Percentiles rank a stretch among this genome's conserved stretches.
Evolutionary conservation across 495 filamentous ascomycete species (phyloP).

Genomic region (Xanthoparmelia taractica): DNA sequence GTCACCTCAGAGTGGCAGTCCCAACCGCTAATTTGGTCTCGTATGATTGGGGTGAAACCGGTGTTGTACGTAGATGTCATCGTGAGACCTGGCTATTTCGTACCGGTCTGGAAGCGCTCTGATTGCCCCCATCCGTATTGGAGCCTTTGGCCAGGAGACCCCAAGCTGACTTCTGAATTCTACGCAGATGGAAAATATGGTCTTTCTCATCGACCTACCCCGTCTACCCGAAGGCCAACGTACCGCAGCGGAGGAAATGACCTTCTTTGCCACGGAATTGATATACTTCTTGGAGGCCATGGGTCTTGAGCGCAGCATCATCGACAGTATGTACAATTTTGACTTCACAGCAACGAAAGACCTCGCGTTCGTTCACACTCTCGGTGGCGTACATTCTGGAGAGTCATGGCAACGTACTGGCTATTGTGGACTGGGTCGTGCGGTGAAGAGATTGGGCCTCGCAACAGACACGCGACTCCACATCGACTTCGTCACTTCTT

Average conservation of each 20-base stretch:
- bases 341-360: constrained; percentile 63
- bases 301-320: constrained; percentile 53
- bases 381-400: constrained; percentile 51
- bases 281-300: constrained; percentile 61
- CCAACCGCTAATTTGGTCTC: constrained; percentile 74
- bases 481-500: constrained; percentile 63
- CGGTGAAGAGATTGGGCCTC: constrained; percentile 51
- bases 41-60: constrained; percentile 78
- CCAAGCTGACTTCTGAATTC: not conserved
- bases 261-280: constrained; percentile 62
- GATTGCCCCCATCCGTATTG: too few relatives aligned
- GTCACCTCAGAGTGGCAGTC: constrained; percentile 64
- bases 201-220: constrained; percentile 82
- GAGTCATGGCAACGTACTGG: constrained; percentile 55
- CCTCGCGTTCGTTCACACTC: constrained; percentile 74
- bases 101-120: too few relatives aligned
- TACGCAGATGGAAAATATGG: constrained; percentile 66
- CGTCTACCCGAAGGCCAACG: constrained; percentile 35
- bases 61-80: constrained; percentile 20
- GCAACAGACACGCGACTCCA: constrained; percentile 40
- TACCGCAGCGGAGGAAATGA: constrained; percentile 34
- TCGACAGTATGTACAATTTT: constrained; percentile 55
- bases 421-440: constrained; percentile 58
- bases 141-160: too few relatives aligned
- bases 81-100: not conserved